Evolutionary conservation across 1,284 basidiomycete species (phyloP).

Genomic region (Heterobasidion irregulare): DNA sequence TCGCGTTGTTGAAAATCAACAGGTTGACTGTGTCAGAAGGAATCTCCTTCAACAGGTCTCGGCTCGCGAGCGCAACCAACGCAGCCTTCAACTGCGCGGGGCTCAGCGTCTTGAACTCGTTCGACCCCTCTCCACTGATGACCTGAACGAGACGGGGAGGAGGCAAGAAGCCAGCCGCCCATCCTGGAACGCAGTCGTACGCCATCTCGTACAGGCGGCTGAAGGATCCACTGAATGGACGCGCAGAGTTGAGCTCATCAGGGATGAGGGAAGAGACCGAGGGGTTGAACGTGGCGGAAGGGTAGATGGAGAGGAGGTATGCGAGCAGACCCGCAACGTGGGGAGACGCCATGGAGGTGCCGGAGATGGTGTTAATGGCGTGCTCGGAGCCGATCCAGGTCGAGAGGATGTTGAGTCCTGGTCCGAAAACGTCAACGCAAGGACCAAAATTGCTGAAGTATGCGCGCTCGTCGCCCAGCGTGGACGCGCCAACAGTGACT

Average conservation of each 20-base stretch:
- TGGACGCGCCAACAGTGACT: constrained; percentile 74
- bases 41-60: constrained; percentile 35
- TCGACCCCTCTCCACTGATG: constrained; percentile 32
- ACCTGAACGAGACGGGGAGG: constrained; percentile 39
- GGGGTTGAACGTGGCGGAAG: constrained; percentile 39
- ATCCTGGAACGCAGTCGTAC: constrained; percentile 49
- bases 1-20: constrained; percentile 55
- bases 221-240: constrained; percentile 15
- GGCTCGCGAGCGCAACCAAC: constrained; percentile 42
- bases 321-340: constrained; percentile 61
- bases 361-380: constrained; percentile 57
- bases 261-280: constrained; percentile 21
- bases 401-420: constrained; percentile 60
- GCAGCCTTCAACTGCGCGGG: constrained; percentile 57
- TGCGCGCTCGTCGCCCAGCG: constrained; percentile 62
- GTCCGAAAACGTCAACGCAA: constrained; percentile 72
- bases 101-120: constrained; percentile 27
- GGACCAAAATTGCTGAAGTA: constrained; percentile 72
- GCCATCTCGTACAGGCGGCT: constrained; percentile 42
- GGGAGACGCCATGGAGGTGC: constrained; percentile 53
- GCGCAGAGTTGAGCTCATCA: constrained; percentile 11
- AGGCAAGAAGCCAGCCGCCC: constrained; percentile 53
- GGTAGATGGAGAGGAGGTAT: constrained; percentile 65
- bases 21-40: constrained; percentile 45
- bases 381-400: constrained; percentile 56